Base-by-base conservation (phyloP, 2,329 filamentous ascomycete species). In the Ceratocystiopsis minuta region DNA sequence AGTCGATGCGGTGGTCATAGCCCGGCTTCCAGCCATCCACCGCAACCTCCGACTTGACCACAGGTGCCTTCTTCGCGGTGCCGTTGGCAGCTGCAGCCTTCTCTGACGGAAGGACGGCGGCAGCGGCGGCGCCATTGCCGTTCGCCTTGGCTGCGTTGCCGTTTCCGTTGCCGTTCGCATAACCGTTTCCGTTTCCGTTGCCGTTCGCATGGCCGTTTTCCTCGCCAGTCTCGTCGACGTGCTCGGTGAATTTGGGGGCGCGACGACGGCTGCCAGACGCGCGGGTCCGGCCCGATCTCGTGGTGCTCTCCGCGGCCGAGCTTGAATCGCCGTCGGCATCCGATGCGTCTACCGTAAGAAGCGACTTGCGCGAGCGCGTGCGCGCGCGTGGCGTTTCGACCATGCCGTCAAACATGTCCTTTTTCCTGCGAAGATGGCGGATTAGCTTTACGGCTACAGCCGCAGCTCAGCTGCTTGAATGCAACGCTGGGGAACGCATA, bases 371-470 rank as follows among this genome's bases (percentile, higher is more conserved):
- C 51, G 67, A 63, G 37, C 60, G 60, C 44, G 62, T 61, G 36
- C 61, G 58, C 36, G 66, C 67, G 36, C 58, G 51, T 20, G 70
- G 70, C 10, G 70, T 75, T 55, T 73, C 69, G 46, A 75, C 59
- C 70, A 75, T 72, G 51, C 71, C 71, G 33, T 72, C 64, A 51
- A 72, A 75, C 44, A 72, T 65, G 54, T 74, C 70, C 58, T 72
- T 73, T 57, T 75, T 75, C 49, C 71, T 75, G 14, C 16, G 14
- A 16, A 42, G 46, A 38, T 15, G 14, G 11, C n/a, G 38, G 17
- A 39, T 44, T 37, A 43, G 38, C 15, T 28, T 28, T 28, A 28
- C 24, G 24, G 9, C 24, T 28, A 28, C 2, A 10, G 24, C 11
- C 11, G 24, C 24, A 28, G 24, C 24, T 28, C 4, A 28, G 24